phyloP scores from a whole-genome alignment of 768 basidiomycete genomes.

The Kondoa subrosea region DNA sequence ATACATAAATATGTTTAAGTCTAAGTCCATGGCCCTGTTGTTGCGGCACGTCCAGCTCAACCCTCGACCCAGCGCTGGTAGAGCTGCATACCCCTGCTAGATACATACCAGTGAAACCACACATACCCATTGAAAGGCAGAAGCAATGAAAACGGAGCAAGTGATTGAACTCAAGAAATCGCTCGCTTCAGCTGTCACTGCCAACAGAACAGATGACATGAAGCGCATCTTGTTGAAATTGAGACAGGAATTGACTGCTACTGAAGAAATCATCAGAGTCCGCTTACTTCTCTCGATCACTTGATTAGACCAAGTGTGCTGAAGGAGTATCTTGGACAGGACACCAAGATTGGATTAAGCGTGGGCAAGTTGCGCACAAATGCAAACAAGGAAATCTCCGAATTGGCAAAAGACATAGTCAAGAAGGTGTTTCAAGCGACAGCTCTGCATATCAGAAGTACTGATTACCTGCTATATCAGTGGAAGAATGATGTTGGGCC shows the following conservation, averaged over 20 bases:
- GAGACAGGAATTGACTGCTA: slow-evolving; percentile 25
- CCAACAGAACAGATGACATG: slow-evolving; percentile 17
- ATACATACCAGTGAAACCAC: too few relatives aligned
- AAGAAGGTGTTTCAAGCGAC: slow-evolving; percentile 37
- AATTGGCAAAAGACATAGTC: slow-evolving; percentile 75
- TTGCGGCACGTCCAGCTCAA: too few relatives aligned
- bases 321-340: slow-evolving; percentile 37
- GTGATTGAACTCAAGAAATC: slow-evolving; percentile 15
- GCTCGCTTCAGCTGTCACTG: slow-evolving; percentile 6
- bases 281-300: neutral
- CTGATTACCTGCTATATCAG: slow-evolving; percentile 1
- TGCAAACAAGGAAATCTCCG: slow-evolving; percentile 52
- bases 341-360: slow-evolving; percentile 79
- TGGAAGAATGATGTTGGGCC: slow-evolving; percentile 75
- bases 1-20: neutral
- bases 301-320: neutral
- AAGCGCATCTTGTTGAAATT: slow-evolving; percentile 22
- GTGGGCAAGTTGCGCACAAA: slow-evolving; percentile 75
- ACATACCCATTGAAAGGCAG: too few relatives aligned
- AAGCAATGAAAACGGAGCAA: neutral
- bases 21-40: neutral
- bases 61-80: too few relatives aligned
- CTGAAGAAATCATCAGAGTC: slow-evolving; percentile 27
- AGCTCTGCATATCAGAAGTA: neutral
- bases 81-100: too few relatives aligned